Conservation (phyloP, 2,329 filamentous ascomycete genomes). For the Paecilomyces fulvus region DNA sequence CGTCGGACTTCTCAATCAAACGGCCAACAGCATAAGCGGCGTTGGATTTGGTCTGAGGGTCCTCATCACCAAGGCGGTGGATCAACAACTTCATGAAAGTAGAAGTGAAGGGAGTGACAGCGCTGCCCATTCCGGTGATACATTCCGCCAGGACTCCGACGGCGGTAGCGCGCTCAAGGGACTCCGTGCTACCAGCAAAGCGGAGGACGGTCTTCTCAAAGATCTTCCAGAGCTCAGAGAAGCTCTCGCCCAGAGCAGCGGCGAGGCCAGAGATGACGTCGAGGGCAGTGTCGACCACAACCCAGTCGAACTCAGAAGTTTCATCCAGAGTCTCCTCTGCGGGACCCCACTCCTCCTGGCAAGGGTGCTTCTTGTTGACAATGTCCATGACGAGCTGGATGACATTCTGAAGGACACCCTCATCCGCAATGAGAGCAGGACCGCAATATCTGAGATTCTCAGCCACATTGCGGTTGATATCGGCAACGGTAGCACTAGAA, state of each 20-base stretch:
- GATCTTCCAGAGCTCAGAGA: constrained; percentile 86
- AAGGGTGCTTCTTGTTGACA: constrained; percentile 83
- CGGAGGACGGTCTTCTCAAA: constrained; percentile 89
- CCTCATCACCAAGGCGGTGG: constrained; percentile 81
- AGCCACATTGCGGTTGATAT: constrained; percentile 89
- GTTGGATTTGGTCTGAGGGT: constrained; percentile 88
- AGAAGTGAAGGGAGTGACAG: constrained; percentile 73
- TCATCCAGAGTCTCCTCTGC: constrained; percentile 62
- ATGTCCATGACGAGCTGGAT: constrained; percentile 68
- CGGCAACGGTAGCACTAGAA: constrained; percentile 72
- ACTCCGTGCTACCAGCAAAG: constrained; percentile 76
- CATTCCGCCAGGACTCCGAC: constrained; percentile 90
- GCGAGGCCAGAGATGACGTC: constrained; percentile 83
- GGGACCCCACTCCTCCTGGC: constrained; percentile 83
- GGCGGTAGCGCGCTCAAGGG: constrained; percentile 78
- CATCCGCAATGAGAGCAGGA: constrained; percentile 69
- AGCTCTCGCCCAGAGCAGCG: constrained; percentile 69
- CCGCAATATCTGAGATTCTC: constrained; percentile 87
- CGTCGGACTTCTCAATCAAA: constrained; percentile 70
- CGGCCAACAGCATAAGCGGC: constrained; percentile 86
- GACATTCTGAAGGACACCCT: constrained; percentile 65
- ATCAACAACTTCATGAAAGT: constrained; percentile 70
- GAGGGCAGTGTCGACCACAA: constrained; percentile 87
- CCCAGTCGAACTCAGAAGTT: constrained; percentile 94
- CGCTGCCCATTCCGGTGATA: constrained; percentile 70